phyloP scores from a whole-genome alignment of 192 early-diverging fungal species.

The Chytriomyces sp. region DNA sequence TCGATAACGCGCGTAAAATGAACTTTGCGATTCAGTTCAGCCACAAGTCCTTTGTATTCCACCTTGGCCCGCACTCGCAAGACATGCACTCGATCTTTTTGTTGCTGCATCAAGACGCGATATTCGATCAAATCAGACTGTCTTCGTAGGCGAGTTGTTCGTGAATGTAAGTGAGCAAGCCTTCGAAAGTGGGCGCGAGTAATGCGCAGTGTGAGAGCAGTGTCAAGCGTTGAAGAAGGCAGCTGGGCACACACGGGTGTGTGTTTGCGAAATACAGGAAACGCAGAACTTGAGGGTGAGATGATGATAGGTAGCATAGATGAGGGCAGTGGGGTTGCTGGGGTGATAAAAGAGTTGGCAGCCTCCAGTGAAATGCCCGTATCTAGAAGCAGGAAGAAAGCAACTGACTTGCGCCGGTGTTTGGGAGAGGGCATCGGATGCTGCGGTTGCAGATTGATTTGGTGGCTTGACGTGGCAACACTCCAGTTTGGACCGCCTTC shows the following conservation, averaged over 20 bases:
- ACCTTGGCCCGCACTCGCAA: constrained; percentile 39
- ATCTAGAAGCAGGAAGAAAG: not conserved
- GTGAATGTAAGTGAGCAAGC: constrained; percentile 27
- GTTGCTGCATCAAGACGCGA: constrained; percentile 38
- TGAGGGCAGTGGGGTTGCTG: not conserved
- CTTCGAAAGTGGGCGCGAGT: constrained; percentile 18
- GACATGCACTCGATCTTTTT: constrained; percentile 38
- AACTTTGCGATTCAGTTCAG: constrained; percentile 45
- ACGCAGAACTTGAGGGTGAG: not conserved
- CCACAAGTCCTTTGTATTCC: constrained; percentile 46
- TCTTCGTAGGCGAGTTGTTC: constrained; percentile 29
- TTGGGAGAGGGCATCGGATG: too few relatives aligned
- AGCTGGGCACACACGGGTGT: not conserved
- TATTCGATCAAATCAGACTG: constrained; percentile 39
- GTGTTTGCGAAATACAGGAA: constrained; percentile 3
- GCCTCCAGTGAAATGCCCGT: not conserved
- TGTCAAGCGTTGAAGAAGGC: not conserved
- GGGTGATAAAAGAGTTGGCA: not conserved
- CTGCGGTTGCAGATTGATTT: too few relatives aligned
- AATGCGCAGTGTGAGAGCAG: not conserved
- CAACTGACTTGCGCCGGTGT: not conserved
- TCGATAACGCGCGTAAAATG: constrained; percentile 36
- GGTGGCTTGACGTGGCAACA: too few relatives aligned
- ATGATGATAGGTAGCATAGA: not conserved
- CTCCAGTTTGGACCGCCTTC: too few relatives aligned